Evolutionary conservation across 768 basidiomycete genomes (phyloP).

Genomic region (Lentinula guzmanii): DNA sequence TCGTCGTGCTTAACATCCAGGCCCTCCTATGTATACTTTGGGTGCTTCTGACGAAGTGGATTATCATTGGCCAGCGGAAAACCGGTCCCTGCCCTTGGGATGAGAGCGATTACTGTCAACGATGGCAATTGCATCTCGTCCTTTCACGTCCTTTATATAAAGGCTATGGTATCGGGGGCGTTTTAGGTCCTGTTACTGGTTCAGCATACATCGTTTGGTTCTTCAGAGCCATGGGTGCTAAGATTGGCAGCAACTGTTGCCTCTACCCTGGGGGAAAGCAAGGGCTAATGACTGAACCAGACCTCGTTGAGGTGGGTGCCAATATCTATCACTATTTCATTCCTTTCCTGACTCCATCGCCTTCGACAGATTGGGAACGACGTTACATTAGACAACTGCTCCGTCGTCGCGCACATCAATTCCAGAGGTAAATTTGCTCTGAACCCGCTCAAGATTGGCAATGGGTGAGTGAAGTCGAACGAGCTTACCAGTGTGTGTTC

Average conservation of each 20-base stretch:
- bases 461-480: constrained; percentile 19
- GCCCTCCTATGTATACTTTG: constrained; percentile 30
- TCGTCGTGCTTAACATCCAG: constrained; percentile 30
- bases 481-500: background rate
- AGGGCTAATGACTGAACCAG: constrained; percentile 43
- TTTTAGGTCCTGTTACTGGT: constrained; percentile 32
- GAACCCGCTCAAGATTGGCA: constrained; percentile 33
- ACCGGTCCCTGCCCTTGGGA: constrained; percentile 40
- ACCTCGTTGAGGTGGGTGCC: constrained; percentile 31
- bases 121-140: constrained; percentile 41
- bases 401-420: constrained; percentile 43
- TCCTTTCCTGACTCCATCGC: background rate
- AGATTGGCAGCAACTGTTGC: constrained; percentile 34
- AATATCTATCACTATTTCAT: background rate
- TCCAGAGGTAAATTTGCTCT: constrained; percentile 39
- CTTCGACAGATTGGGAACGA: constrained; percentile 30
- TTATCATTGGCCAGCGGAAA: constrained; percentile 32
- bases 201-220: constrained; percentile 40
- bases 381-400: constrained; percentile 39
- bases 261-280: constrained; percentile 33
- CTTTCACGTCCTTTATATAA: constrained; percentile 30
- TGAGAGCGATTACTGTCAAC: constrained; percentile 40
- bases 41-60: constrained; percentile 38
- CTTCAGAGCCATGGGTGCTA: constrained; percentile 35
- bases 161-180: constrained; percentile 36